Percentiles rank a stretch among this genome's conserved stretches.
phyloP scores from a whole-genome alignment of 306 rosid species.

The Rubus idaeus region DNA sequence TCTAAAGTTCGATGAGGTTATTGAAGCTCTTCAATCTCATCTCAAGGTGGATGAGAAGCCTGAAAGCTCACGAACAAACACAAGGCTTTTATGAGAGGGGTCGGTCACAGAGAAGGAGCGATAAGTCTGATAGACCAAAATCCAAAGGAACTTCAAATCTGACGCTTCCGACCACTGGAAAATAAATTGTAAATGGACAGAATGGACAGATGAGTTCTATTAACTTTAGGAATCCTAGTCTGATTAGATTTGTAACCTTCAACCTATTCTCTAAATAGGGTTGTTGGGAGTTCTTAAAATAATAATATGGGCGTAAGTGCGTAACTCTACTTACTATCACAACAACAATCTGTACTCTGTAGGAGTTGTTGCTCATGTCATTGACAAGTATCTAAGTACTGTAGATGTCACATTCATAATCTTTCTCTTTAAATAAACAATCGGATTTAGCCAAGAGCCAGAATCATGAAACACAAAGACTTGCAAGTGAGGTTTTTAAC shows the following conservation, averaged over 20 bases:
- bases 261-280: neutral
- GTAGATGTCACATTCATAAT: neutral
- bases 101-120: neutral
- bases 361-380: neutral
- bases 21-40: neutral
- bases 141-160: no score
- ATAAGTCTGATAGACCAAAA: no score
- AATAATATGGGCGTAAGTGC: neutral
- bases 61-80: no score
- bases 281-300: no score
- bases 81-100: neutral
- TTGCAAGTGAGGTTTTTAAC: neutral
- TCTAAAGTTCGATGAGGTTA: neutral
- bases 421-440: neutral
- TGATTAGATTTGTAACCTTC: neutral
- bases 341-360: neutral
- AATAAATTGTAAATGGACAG: neutral
- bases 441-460: neutral
- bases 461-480: neutral
- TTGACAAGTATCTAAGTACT: neutral
- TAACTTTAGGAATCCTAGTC: neutral
- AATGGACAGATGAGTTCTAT: neutral
- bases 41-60: neutral
- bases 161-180: conserved; percentile 1
- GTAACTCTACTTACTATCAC: neutral